Evolutionary conservation across 306 rosid species (phyloP).

Genomic region (Prosopis cineraria): DNA sequence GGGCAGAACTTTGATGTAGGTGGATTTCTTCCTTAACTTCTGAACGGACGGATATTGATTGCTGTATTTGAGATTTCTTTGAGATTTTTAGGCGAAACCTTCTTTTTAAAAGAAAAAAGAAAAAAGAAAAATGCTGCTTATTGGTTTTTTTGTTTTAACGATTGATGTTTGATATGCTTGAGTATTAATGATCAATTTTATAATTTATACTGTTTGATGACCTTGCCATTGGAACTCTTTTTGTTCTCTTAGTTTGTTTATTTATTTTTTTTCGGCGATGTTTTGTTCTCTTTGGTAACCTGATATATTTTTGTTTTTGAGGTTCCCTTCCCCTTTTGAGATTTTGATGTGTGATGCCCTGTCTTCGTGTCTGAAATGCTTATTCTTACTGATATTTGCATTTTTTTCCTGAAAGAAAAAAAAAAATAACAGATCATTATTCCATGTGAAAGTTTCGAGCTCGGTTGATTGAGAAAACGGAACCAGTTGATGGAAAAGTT

Average conservation of each 20-base stretch:
- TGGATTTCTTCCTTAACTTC: neutral
- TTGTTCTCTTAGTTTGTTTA: no score
- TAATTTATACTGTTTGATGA: no score
- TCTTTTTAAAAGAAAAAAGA: no score
- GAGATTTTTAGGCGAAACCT: slow-evolving; percentile 31
- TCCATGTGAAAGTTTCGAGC: slow-evolving; percentile 40
- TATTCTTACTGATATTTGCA: neutral
- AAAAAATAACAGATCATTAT: slow-evolving; percentile 40
- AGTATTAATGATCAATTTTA: no score
- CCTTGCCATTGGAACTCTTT: no score
- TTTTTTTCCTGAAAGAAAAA: slow-evolving; percentile 48
- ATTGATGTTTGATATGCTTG: no score
- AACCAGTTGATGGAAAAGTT: slow-evolving; percentile 29
- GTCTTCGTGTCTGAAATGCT: neutral
- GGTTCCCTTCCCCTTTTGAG: neutral
- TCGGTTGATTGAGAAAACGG: slow-evolving; percentile 35
- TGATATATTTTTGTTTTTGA: neutral
- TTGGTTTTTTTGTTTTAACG: no score
- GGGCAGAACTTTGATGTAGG: neutral
- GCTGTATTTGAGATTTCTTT: slow-evolving; percentile 26
- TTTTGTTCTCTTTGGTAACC: no score
- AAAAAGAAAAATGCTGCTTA: no score
- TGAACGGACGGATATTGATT: neutral
- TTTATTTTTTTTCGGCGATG: no score
- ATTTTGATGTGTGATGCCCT: neutral